A percentile compares a stretch with the other conserved stretches of the same genome.
Evolutionary conservation across 2,329 filamentous ascomycete genomes (phyloP).

Genomic region (Colletotrichum lupini): DNA sequence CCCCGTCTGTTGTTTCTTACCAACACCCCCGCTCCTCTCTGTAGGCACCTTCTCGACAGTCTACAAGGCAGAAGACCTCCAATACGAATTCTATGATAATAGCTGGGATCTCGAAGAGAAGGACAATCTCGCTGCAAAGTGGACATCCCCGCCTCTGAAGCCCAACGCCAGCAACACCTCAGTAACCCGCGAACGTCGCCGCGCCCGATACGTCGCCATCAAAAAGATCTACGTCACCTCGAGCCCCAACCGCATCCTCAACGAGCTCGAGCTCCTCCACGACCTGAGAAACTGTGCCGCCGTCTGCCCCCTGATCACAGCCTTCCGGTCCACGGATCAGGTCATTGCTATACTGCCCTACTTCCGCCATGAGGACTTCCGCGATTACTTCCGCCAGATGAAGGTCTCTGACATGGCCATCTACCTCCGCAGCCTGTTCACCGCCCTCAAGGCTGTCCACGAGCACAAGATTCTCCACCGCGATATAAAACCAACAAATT

Average conservation of each 20-base stretch:
- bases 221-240: constrained; percentile 99
- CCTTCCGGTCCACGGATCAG: constrained; percentile 94
- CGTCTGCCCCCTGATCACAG: constrained; percentile 95
- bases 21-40: neutral
- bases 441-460: constrained; percentile 86
- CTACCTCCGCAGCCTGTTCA: constrained; percentile 91
- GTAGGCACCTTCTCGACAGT: constrained; percentile 97
- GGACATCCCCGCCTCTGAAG: constrained; percentile 76
- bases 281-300: constrained; percentile 85
- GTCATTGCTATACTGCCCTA: constrained; percentile 95
- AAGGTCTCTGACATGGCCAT: constrained; percentile 85
- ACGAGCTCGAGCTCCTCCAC: constrained; percentile 93
- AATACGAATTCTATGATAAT: constrained; percentile 86
- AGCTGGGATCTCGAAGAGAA: constrained; percentile 82
- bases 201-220: constrained; percentile 87
- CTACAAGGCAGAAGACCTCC: constrained; percentile 95
- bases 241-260: constrained; percentile 91
- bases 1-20: neutral
- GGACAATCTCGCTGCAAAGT: constrained; percentile 69
- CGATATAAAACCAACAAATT: constrained; percentile 98
- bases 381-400: constrained; percentile 93
- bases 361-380: constrained; percentile 95
- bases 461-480: constrained; percentile 87
- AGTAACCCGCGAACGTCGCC: constrained; percentile 23
- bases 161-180: constrained; percentile 53